Conservation (phyloP, 148 eudicot genomes). For the Rhododendron kiyosumense region DNA sequence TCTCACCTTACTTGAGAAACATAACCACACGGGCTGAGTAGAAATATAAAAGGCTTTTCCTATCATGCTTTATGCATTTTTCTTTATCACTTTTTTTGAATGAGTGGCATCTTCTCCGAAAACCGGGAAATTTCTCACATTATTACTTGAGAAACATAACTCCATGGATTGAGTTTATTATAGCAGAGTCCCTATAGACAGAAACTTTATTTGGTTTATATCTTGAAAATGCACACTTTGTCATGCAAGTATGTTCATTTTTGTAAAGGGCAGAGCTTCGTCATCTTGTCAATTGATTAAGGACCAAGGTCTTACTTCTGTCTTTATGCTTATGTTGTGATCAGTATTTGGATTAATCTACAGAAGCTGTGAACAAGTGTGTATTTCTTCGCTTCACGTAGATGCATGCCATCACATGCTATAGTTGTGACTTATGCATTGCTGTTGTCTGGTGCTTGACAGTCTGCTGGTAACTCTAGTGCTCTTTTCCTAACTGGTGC, state of each 20-base stretch:
- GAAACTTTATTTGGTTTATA: background rate
- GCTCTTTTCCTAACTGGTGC: conserved; percentile 99
- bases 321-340: background rate
- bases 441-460: conserved; percentile 43
- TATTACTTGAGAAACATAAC: background rate
- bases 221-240: background rate
- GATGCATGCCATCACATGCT: background rate
- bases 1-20: background rate
- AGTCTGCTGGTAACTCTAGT: conserved; percentile 97
- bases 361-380: background rate
- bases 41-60: background rate
- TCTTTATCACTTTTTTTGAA: background rate
- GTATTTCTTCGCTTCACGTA: background rate
- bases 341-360: background rate
- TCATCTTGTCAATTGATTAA: background rate
- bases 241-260: background rate
- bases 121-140: background rate
- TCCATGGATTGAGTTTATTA: background rate
- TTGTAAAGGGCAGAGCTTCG: conserved; percentile 1
- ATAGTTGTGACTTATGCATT: conserved; percentile 7
- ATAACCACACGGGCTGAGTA: background rate
- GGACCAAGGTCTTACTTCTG: background rate
- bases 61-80: background rate
- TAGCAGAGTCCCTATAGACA: background rate
- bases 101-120: background rate